phyloP scores from a whole-genome alignment of 2,329 filamentous ascomycete genomes.

The Thelonectria discophora region DNA sequence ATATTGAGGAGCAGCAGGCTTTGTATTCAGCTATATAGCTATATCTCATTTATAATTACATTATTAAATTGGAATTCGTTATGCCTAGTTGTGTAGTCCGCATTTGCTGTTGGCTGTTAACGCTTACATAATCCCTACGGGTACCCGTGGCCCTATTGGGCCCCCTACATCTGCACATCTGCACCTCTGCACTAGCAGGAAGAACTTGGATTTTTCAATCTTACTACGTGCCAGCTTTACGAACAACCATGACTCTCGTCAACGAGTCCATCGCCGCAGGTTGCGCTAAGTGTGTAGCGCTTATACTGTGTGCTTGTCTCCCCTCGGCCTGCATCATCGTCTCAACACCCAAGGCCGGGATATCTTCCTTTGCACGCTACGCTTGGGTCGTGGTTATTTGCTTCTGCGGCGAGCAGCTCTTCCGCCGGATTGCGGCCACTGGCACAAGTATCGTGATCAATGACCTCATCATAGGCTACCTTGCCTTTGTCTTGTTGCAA shows the following conservation, averaged over 20 bases:
- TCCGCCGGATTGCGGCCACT: constrained; percentile 1
- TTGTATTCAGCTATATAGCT: too few species aligned
- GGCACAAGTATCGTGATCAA: constrained; percentile 19
- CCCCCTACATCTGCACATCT: too few species aligned
- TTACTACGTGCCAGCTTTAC: too few species aligned
- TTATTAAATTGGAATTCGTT: too few species aligned
- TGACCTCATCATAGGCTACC: not conserved
- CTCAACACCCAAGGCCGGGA: constrained; percentile 13
- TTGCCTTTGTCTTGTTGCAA: constrained; percentile 10
- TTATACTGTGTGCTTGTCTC: constrained; percentile 1
- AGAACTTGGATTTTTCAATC: too few species aligned
- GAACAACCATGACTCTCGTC: not conserved
- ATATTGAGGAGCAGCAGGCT: too few species aligned
- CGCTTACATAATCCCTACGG: too few species aligned
- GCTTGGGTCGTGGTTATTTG: not conserved
- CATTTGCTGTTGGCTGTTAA: too few species aligned
- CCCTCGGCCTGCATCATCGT: constrained; percentile 7
- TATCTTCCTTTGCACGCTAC: constrained; percentile 4
- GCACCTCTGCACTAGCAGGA: too few species aligned
- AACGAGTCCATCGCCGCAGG: not conserved
- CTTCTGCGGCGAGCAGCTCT: constrained; percentile 6
- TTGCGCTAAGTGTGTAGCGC: not conserved
- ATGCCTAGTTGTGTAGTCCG: too few species aligned
- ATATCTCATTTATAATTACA: too few species aligned
- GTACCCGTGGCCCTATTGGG: too few species aligned